These are phyloP conservation scores for Drechslerella coelobrocha DNA, from an alignment of 2,329 filamentous ascomycete species.

Conservation along the genomic window DNA sequence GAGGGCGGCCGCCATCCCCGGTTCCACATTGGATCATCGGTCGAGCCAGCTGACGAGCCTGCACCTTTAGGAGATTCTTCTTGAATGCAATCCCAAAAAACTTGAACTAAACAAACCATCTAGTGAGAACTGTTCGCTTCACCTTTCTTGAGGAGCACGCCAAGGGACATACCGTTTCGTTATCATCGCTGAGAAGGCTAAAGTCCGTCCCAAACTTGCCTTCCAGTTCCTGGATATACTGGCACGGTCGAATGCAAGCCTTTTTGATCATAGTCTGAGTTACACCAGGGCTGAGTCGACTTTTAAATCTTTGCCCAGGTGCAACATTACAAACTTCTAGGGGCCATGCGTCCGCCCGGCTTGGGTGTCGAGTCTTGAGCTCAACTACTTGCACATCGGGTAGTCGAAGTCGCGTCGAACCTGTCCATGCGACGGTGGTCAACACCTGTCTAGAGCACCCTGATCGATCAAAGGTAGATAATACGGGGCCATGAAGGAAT, in stretches of 20 bases:
- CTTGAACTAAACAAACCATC: conserved; percentile 22
- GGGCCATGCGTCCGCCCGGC: background rate
- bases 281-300: background rate
- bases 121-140: background rate
- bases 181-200: background rate
- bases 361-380: background rate
- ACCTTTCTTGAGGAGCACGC: background rate
- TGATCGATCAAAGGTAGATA: no score
- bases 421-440: no score
- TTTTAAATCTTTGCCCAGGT: conserved; percentile 17
- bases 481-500: no score
- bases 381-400: conserved; percentile 4
- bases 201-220: background rate
- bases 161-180: conserved; percentile 11
- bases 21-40: background rate
- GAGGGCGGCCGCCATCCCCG: no score
- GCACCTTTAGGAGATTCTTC: conserved; percentile 2
- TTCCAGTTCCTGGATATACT: background rate
- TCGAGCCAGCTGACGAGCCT: background rate
- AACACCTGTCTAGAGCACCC: no score
- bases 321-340: conserved; percentile 21
- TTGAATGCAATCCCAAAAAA: conserved; percentile 21
- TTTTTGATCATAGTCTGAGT: conserved; percentile 11
- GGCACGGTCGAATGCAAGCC: background rate
- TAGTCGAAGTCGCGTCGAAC: background rate